Evolutionary conservation across 78 protist species (phyloP).

Genomic region (Chrysochromulina tobinii): DNA sequence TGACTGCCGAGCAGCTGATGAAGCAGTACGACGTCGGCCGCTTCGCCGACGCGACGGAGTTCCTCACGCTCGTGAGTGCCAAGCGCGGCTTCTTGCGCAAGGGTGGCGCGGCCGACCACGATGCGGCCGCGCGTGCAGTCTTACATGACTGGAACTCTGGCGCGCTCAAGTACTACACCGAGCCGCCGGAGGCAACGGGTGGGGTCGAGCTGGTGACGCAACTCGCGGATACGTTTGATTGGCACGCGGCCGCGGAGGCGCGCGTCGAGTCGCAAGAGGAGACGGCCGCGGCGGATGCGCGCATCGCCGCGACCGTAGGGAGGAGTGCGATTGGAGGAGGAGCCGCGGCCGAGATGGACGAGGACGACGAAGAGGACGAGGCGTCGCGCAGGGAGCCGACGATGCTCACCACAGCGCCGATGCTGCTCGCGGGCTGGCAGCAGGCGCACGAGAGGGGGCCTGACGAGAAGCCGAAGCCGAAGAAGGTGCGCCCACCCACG

Average conservation of each 20-base stretch:
- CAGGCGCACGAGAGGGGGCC: too few relatives aligned
- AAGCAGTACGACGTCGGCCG: background rate
- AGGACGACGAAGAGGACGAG: too few relatives aligned
- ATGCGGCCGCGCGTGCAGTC: conserved; percentile 51
- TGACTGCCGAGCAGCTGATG: background rate
- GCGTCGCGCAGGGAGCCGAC: too few relatives aligned
- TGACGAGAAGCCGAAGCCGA: too few relatives aligned
- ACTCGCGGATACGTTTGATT: background rate
- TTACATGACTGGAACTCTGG: conserved; percentile 2
- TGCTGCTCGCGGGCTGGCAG: too few relatives aligned
- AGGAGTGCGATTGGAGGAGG: too few relatives aligned
- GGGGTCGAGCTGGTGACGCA: background rate
- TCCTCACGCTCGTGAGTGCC: conserved; percentile 21
- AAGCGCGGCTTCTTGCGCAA: conserved; percentile 7
- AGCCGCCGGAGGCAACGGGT: background rate
- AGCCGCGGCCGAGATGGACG: too few relatives aligned
- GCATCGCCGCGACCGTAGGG: too few relatives aligned
- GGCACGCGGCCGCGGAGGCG: background rate
- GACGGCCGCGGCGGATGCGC: too few relatives aligned
- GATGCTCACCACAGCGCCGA: too few relatives aligned
- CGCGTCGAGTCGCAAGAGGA: too few relatives aligned
- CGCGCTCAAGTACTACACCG: background rate
- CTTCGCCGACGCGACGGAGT: background rate
- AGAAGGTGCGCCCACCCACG: too few relatives aligned
- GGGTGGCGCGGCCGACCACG: conserved; percentile 59